Percentiles rank a stretch among this genome's conserved stretches.
Evolutionary conservation across 805 yeast genomes (phyloP).

Genomic region (Nakazawaea populi): DNA sequence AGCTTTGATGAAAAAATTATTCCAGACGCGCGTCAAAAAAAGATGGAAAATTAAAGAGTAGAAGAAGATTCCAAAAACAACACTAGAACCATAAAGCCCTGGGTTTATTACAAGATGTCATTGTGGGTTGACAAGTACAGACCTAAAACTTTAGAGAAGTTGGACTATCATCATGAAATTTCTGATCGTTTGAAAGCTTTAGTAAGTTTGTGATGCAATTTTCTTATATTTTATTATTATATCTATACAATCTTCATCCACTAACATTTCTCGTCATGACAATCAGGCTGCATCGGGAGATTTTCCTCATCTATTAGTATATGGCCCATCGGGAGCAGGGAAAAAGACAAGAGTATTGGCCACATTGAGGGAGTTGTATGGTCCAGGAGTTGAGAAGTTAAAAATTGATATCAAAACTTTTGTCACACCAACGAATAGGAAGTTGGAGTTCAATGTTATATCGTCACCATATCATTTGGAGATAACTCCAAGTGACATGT

Average conservation of each 20-base stretch:
- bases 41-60: too few relatives aligned
- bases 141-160: conserved; percentile 58
- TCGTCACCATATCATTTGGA: conserved; percentile 89
- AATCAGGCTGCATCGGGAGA: conserved; percentile 58
- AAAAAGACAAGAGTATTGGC: conserved; percentile 90
- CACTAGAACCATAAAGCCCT: not conserved
- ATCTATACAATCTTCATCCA: not conserved
- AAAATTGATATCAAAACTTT: conserved; percentile 89
- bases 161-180: conserved; percentile 64
- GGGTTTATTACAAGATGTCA: conserved; percentile 47
- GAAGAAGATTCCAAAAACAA: too few relatives aligned
- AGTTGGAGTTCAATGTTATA: conserved; percentile 88
- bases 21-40: not conserved
- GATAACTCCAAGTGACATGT: conserved; percentile 95
- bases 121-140: conserved; percentile 96
- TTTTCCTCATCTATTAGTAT: conserved; percentile 86
- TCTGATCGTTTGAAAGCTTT: conserved; percentile 59
- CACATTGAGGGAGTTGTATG: conserved; percentile 73
- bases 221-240: conserved; percentile 10
- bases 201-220: conserved; percentile 21
- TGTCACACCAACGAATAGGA: conserved; percentile 64
- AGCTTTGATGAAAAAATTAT: too few relatives aligned
- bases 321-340: conserved; percentile 97
- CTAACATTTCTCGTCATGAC: conserved; percentile 1
- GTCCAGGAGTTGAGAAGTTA: conserved; percentile 73